Evolutionary conservation across 352 stramenopile genomes (phyloP).

Genomic region (Phytophthora constricta): DNA sequence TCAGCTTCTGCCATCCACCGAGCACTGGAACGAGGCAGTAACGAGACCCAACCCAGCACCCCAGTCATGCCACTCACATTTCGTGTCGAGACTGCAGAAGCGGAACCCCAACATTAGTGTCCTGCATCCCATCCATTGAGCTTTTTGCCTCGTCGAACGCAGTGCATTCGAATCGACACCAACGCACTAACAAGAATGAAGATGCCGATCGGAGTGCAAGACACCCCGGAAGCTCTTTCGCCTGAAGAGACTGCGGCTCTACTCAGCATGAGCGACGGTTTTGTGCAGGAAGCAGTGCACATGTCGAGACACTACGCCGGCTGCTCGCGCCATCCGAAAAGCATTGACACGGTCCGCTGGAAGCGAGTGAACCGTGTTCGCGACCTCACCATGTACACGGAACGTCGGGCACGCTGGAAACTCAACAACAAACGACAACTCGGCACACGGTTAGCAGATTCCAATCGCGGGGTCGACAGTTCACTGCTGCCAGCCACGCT

Average conservation of each 20-base stretch:
- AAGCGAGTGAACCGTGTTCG: conserved; percentile 33
- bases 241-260: conserved; percentile 34
- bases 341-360: conserved; percentile 35
- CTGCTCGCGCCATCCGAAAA: conserved; percentile 20
- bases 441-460: conserved; percentile 29
- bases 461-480: conserved; percentile 17
- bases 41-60: conserved; percentile 22
- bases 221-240: conserved; percentile 26
- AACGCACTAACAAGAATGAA: conserved; percentile 25
- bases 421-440: conserved; percentile 34
- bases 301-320: conserved; percentile 43
- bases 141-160: conserved; percentile 12
- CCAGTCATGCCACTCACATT: conserved; percentile 14
- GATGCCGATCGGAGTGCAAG: conserved; percentile 3
- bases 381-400: conserved; percentile 38
- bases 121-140: conserved; percentile 18
- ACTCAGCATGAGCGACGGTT: conserved; percentile 40
- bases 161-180: no score
- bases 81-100: not conserved
- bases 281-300: conserved; percentile 40
- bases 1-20: conserved; percentile 27
- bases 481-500: conserved; percentile 32
- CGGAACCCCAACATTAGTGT: conserved; percentile 1
- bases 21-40: conserved; percentile 30
- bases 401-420: conserved; percentile 24